A percentile compares a stretch with the other conserved stretches of the same genome.
phyloP scores from a whole-genome alignment of 2,329 filamentous ascomycete genomes.

The Cytospora mali region DNA sequence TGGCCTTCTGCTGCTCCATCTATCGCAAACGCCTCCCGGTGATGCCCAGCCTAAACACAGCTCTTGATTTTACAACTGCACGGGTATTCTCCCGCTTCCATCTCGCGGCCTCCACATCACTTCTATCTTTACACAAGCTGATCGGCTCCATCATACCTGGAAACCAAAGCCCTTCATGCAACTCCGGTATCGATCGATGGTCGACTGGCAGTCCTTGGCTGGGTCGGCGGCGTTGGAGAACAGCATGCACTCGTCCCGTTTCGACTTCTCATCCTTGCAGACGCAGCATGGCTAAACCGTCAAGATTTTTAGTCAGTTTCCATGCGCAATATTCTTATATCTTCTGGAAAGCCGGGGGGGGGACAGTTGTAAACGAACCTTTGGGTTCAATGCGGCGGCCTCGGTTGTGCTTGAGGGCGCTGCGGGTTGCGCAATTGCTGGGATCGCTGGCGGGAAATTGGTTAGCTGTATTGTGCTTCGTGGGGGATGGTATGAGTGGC shows the following conservation, averaged over 20 bases:
- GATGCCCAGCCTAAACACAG: not conserved
- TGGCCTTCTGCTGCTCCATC: conserved; percentile 12
- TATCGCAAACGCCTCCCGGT: conserved; percentile 10
- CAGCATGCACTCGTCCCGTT: conserved; percentile 97
- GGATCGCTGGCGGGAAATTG: conserved; percentile 14
- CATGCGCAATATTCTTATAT: not conserved
- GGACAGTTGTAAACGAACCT: conserved; percentile 11
- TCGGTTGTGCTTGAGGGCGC: conserved; percentile 4
- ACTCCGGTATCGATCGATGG: conserved; percentile 81
- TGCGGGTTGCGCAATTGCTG: conserved; percentile 16
- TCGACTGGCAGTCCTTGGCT: conserved; percentile 77
- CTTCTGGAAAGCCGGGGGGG: too few species aligned
- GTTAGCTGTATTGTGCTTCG: not conserved
- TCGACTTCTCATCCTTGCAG: conserved; percentile 91
- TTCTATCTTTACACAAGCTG: conserved; percentile 19
- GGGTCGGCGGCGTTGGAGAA: conserved; percentile 87
- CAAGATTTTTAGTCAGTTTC: not conserved
- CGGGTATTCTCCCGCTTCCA: not conserved
- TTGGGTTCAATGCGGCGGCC: conserved; percentile 23
- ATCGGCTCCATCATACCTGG: conserved; percentile 54
- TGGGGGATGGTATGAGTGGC: not conserved
- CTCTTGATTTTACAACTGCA: not conserved
- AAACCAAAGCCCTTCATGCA: conserved; percentile 97
- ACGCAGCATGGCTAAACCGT: conserved; percentile 89
- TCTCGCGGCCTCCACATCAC: conserved; percentile 2